Conservation (phyloP, 371 early-diverging fungal species). For the Batrachochytrium dendrobatidis region DNA sequence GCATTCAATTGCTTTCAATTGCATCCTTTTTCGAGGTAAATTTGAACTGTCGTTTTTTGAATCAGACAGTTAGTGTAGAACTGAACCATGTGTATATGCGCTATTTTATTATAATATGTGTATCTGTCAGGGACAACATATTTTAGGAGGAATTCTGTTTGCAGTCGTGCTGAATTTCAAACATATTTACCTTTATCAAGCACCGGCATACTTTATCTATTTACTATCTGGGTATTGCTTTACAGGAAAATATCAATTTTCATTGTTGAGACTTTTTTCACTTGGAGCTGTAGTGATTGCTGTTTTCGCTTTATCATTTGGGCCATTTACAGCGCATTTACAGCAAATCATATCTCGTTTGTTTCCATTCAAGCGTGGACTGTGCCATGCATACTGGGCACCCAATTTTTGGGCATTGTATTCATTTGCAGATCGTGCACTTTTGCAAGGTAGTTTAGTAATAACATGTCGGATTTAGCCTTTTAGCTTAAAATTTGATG, state of each 20-base stretch:
- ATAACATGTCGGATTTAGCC: not conserved
- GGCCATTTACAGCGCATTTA: slow-evolving; percentile 60
- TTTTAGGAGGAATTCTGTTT: slow-evolving; percentile 74
- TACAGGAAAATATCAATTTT: slow-evolving; percentile 13
- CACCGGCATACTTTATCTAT: slow-evolving; percentile 90
- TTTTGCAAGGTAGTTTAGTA: slow-evolving; percentile 36
- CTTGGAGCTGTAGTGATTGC: slow-evolving; percentile 60
- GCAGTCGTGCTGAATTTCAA: slow-evolving; percentile 88
- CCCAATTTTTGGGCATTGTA: slow-evolving; percentile 97
- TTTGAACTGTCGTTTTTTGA: not conserved
- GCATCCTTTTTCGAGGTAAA: slow-evolving; percentile 63
- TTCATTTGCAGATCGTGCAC: slow-evolving; percentile 67
- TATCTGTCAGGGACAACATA: slow-evolving; percentile 42
- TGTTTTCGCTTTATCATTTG: slow-evolving; percentile 72
- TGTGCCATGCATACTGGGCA: slow-evolving; percentile 96
- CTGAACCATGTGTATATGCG: not conserved
- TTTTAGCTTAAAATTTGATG: not conserved
- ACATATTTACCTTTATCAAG: slow-evolving; percentile 89
- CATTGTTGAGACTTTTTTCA: slow-evolving; percentile 34
- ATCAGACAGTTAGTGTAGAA: not conserved
- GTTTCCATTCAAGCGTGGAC: slow-evolving; percentile 93
- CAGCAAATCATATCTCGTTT: slow-evolving; percentile 76
- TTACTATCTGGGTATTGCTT: slow-evolving; percentile 80
- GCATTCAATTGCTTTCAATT: slow-evolving; percentile 75
- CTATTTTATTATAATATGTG: not conserved